Conservation (phyloP, 2,329 filamentous ascomycete species). For the Penicillium sclerotiorum region DNA sequence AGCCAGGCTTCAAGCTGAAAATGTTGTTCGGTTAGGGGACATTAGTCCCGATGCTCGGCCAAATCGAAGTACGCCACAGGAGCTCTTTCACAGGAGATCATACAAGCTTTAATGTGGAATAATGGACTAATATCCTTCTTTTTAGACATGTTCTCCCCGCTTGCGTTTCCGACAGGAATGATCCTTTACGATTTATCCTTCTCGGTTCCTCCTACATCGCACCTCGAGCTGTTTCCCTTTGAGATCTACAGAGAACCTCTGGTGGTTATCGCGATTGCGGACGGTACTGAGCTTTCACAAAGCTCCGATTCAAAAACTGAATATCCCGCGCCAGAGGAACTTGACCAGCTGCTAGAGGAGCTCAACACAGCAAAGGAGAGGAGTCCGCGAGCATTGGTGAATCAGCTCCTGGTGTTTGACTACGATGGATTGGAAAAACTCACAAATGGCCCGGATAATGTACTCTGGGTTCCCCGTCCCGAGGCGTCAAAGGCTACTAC, state of each 20-base stretch:
- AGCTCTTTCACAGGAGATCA: too few species aligned
- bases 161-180: constrained; percentile 81
- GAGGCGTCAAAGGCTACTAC: constrained; percentile 74
- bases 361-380: constrained; percentile 70
- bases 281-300: constrained; percentile 69
- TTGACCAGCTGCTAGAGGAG: constrained; percentile 57
- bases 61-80: constrained; percentile 85
- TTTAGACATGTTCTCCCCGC: constrained; percentile 87
- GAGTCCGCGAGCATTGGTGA: constrained; percentile 75
- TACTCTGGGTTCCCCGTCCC: constrained; percentile 69
- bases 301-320: constrained; percentile 25
- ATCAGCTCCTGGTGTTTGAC: constrained; percentile 81
- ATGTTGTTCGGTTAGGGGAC: constrained; percentile 81
- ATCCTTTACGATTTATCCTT: constrained; percentile 88
- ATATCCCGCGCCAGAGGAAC: constrained; percentile 40
- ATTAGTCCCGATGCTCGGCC: constrained; percentile 82
- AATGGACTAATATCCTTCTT: constrained; percentile 23
- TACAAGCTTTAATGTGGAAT: too few species aligned
- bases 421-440: constrained; percentile 60
- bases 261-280: constrained; percentile 79
- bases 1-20: constrained; percentile 73
- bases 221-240: constrained; percentile 81
- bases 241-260: constrained; percentile 86
- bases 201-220: constrained; percentile 75
- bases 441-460: constrained; percentile 61